Evolutionary conservation across 495 filamentous ascomycete genomes (phyloP).

Genomic region (Neurospora sp.): DNA sequence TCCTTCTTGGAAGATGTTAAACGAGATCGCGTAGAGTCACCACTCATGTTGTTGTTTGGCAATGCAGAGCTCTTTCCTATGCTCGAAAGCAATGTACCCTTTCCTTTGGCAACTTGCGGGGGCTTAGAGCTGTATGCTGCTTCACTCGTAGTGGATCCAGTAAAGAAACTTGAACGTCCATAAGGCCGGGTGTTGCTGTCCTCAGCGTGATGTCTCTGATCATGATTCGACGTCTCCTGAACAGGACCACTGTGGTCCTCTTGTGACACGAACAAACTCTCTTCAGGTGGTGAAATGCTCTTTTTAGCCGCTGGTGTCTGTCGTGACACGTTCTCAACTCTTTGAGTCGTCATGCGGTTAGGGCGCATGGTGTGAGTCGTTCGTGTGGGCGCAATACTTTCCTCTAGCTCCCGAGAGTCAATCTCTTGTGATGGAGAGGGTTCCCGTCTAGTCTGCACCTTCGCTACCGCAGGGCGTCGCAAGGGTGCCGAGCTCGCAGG

Average conservation of each 20-base stretch:
- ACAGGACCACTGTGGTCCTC: neutral
- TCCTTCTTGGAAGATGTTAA: neutral
- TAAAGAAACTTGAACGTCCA: neutral
- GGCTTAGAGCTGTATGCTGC: neutral
- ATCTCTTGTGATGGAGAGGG: slow-evolving; percentile 5
- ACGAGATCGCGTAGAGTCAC: neutral
- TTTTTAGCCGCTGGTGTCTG: neutral
- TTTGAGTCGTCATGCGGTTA: neutral
- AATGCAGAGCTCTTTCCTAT: neutral
- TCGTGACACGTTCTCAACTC: neutral
- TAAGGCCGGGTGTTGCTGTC: neutral
- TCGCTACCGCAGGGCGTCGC: slow-evolving; percentile 8
- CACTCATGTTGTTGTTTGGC: neutral
- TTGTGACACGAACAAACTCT: neutral
- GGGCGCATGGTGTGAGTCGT: neutral
- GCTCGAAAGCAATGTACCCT: neutral
- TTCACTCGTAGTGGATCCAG: neutral
- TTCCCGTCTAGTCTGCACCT: neutral
- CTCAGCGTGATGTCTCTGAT: neutral
- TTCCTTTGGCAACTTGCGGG: neutral
- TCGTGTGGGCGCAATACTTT: neutral
- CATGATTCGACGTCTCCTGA: neutral
- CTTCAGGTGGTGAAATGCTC: neutral
- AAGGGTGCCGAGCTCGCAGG: slow-evolving; percentile 26
- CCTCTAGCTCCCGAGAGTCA: neutral